phyloP scores from a whole-genome alignment of 2,329 filamentous ascomycete genomes.

The Calonectria crousiana region DNA sequence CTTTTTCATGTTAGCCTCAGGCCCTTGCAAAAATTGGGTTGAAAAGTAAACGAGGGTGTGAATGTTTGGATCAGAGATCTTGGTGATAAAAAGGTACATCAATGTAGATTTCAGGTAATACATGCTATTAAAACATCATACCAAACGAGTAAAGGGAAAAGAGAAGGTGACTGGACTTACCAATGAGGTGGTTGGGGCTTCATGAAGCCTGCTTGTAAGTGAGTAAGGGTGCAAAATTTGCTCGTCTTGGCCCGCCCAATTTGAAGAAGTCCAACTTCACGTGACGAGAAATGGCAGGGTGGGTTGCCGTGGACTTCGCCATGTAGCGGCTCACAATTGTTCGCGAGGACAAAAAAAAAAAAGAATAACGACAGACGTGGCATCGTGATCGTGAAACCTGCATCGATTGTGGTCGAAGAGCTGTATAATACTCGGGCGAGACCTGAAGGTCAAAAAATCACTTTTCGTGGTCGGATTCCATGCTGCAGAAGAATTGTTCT shows the following conservation, averaged over 20 bases:
- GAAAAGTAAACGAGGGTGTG: conserved; percentile 21
- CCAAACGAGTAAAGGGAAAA: conserved; percentile 38
- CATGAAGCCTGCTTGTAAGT: conserved; percentile 12
- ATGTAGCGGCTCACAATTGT: conserved; percentile 25
- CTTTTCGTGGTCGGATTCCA: conserved; percentile 47
- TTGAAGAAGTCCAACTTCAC: conserved; percentile 26
- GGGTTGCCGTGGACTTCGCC: background rate
- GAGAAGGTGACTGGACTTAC: conserved; percentile 47
- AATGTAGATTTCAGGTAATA: conserved; percentile 70
- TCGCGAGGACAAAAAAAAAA: conserved; percentile 17
- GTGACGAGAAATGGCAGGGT: conserved; percentile 26
- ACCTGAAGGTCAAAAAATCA: conserved; percentile 39
- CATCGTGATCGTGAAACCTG: conserved; percentile 33
- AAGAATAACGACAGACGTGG: conserved; percentile 13
- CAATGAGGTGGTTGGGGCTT: conserved; percentile 37
- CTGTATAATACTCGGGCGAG: conserved; percentile 29
- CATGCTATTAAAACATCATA: conserved; percentile 69
- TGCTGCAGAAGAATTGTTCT: conserved; percentile 48
- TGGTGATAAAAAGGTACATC: conserved; percentile 75
- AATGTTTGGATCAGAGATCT: conserved; percentile 73
- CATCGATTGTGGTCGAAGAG: conserved; percentile 30
- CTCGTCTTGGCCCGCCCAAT: conserved; percentile 33
- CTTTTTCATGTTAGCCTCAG: conserved; percentile 37
- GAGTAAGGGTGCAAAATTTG: conserved; percentile 20
- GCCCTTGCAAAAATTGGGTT: conserved; percentile 2